Evolutionary conservation across 495 filamentous ascomycete genomes (phyloP), one percentile per base, ranked within the genome.

Genomic region (Haplographium delicatum): DNA sequence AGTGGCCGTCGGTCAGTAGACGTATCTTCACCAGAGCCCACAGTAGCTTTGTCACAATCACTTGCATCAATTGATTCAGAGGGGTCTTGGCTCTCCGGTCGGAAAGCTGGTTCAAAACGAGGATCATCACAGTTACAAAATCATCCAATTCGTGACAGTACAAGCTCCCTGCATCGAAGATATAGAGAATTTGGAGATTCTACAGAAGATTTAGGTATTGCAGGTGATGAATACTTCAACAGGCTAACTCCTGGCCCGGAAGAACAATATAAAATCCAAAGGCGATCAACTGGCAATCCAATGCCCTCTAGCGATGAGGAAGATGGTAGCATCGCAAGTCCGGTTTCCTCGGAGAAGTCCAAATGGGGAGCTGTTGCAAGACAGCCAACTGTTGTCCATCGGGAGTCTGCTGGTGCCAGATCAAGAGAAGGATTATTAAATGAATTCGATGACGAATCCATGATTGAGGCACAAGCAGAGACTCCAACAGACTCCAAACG

Each of bases 61-160:
- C 51, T 58, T n/a, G 60, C 60, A 37, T 63, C 60, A 10, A 63
- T 96, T 50, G 90, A 94, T 59, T 91, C 87, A 0, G 90, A 96
- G 68, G 90, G 80, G 1, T 95, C 89, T 0, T 96, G 90, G 90
- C 84, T 96, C 54, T 89, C 88, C 2, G 89, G 90, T 10, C 62
- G 71, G 13, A 65, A 61, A 62, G 70, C 47, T 56, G 70, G 45
- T 64, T 72, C 31, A 66, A 74, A 23, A 64, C 63, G 38, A 53
- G 65, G 42, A 4, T 65, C 55, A 25, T 22, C 41, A 37, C 59
- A 51, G 46, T 7, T 64, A 58, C 44, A 60, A 64, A 33, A 47
- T 53, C 33, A 67, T 39, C 52, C 61, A 42, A 42, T 63, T 30
- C 49, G 57, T 22, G 58, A 70, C 11, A 83, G 74, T 42, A 56